Evolutionary conservation across 1,284 basidiomycete species (phyloP).

Genomic region (Porogramme epimiltina): DNA sequence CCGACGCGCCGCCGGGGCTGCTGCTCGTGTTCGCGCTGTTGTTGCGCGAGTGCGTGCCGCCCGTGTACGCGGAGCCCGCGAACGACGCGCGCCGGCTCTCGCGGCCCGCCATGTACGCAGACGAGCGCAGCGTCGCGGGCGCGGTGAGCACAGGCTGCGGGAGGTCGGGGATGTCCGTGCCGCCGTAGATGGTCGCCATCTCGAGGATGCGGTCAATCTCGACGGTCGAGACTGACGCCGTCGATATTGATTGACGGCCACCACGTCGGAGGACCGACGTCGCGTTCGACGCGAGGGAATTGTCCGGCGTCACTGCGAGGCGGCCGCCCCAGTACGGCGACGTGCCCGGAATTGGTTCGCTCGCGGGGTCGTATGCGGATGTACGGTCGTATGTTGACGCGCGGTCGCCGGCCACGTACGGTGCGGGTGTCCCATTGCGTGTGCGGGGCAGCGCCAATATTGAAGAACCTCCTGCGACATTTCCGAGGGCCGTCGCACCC

Average conservation of each 20-base stretch:
- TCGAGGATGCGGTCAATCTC: slow-evolving; percentile 59
- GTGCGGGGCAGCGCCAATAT: slow-evolving; percentile 6
- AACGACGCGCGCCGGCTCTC: slow-evolving; percentile 12
- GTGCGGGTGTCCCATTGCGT: not conserved
- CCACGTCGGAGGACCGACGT: slow-evolving; percentile 11
- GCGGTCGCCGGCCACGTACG: not conserved
- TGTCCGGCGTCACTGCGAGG: slow-evolving; percentile 19
- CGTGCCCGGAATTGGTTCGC: slow-evolving; percentile 11
- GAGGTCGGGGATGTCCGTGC: slow-evolving; percentile 14
- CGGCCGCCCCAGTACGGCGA: slow-evolving; percentile 18
- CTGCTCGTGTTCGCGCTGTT: slow-evolving; percentile 5
- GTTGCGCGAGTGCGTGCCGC: slow-evolving; percentile 1
- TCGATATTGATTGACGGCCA: slow-evolving; percentile 5
- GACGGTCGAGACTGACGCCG: slow-evolving; percentile 34
- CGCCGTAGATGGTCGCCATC: slow-evolving; percentile 41
- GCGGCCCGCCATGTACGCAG: slow-evolving; percentile 27
- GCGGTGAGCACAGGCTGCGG: slow-evolving; percentile 16
- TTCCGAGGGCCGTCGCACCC: slow-evolving; percentile 20
- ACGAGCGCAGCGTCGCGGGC: slow-evolving; percentile 20
- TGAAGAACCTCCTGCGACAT: slow-evolving; percentile 9
- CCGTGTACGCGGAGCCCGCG: slow-evolving; percentile 1
- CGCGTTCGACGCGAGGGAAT: slow-evolving; percentile 13
- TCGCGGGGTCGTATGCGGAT: slow-evolving; percentile 12
- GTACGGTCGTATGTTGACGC: slow-evolving; percentile 2
- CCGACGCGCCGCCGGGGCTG: slow-evolving; percentile 2